Percentiles rank a stretch among this genome's conserved stretches.
Evolutionary conservation across 2,329 filamentous ascomycete genomes (phyloP).

Genomic region (Epichloe sibirici): DNA sequence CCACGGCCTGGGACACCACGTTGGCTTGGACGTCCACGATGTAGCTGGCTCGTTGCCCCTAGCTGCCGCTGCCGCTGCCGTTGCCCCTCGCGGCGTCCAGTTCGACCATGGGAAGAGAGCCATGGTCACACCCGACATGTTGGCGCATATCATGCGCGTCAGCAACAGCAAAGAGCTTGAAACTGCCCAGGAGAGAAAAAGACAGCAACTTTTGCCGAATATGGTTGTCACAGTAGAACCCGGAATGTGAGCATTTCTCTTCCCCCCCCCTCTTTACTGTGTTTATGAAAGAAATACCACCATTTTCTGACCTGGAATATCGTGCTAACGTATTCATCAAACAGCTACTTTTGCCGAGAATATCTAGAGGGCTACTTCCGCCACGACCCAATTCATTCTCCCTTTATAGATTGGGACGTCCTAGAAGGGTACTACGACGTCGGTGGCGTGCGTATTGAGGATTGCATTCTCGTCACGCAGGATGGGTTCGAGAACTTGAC

Average conservation of each 20-base stretch:
- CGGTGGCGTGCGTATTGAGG: conserved; percentile 86
- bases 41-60: conserved; percentile 27
- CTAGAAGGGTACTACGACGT: conserved; percentile 62
- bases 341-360: conserved; percentile 60
- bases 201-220: conserved; percentile 37
- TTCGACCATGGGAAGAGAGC: conserved; percentile 28
- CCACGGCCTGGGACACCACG: conserved; percentile 52
- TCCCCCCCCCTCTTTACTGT: not conserved
- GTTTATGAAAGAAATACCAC: not conserved
- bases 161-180: conserved; percentile 7
- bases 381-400: conserved; percentile 41
- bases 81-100: conserved; percentile 20
- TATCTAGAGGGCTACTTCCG: conserved; percentile 62
- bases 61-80: conserved; percentile 24
- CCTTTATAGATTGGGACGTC: conserved; percentile 52
- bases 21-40: conserved; percentile 55
- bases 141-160: conserved; percentile 11
- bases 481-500: conserved; percentile 77
- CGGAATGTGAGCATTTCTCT: conserved; percentile 41
- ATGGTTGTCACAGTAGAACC: conserved; percentile 74
- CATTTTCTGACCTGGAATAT: not conserved
- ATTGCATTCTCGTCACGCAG: conserved; percentile 72
- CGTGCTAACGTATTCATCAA: not conserved
- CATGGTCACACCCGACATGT: conserved; percentile 24
- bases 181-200: conserved; percentile 13